Evolutionary conservation across 306 rosid genomes (phyloP).

Genomic region (Oxytropis ochrocephala): DNA sequence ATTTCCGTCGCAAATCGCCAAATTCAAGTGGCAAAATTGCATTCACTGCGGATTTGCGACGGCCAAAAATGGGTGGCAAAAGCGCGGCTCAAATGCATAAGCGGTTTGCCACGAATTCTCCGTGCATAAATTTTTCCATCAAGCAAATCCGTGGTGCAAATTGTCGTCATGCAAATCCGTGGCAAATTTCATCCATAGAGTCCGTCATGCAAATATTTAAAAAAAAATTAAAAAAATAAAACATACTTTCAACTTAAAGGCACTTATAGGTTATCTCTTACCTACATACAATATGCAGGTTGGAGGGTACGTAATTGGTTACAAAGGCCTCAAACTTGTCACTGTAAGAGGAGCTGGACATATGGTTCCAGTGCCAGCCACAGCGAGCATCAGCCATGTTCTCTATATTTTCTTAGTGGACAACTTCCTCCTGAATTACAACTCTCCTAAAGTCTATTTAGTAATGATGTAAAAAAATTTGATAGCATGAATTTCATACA

Average conservation of each 20-base stretch:
- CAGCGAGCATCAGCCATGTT: constrained; percentile 43
- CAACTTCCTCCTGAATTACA: constrained; percentile 24
- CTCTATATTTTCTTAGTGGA: constrained; percentile 32
- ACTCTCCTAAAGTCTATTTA: neutral
- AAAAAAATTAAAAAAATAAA: too few species aligned
- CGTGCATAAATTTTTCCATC: too few species aligned
- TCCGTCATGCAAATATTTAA: too few species aligned
- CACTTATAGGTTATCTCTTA: neutral
- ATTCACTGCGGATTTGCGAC: too few species aligned
- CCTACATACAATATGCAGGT: constrained; percentile 29
- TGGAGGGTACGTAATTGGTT: constrained; percentile 58
- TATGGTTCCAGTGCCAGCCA: constrained; percentile 59
- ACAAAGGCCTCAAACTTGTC: constrained; percentile 42
- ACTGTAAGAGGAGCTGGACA: constrained; percentile 66
- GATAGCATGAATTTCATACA: neutral
- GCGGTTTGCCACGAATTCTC: too few species aligned
- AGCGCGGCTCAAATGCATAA: too few species aligned
- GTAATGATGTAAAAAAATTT: neutral
- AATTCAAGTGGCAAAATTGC: too few species aligned
- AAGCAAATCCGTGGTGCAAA: too few species aligned
- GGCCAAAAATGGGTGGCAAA: too few species aligned
- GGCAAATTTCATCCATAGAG: too few species aligned
- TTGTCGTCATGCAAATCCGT: too few species aligned
- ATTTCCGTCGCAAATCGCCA: too few species aligned
- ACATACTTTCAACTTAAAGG: neutral